Percentiles rank a stretch among this genome's conserved stretches.
These are phyloP conservation scores for Litsea cubeba DNA, from an alignment of 164 flowering plant genomes.

Conservation along the genomic window DNA sequence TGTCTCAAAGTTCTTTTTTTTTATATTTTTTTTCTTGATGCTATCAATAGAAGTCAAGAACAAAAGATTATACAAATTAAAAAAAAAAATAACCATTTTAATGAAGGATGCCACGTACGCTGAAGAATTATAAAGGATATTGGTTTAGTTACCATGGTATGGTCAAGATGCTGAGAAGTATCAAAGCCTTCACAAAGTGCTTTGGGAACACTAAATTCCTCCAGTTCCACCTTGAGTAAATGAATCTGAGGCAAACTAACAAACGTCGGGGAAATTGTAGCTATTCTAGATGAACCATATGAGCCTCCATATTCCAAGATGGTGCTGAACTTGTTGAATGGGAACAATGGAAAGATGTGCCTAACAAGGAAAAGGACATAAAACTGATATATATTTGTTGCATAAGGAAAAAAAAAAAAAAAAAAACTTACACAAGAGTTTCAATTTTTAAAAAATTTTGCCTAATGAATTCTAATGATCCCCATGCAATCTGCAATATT, in stretches of 20 bases:
- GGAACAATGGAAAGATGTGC: slow-evolving; percentile 39
- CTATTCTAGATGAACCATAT: slow-evolving; percentile 36
- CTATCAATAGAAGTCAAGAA: too few relatives aligned
- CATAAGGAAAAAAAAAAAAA: neutral
- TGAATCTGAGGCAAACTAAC: slow-evolving; percentile 35
- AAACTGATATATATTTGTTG: neutral
- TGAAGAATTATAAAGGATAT: neutral
- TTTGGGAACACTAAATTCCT: slow-evolving; percentile 26
- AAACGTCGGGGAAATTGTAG: slow-evolving; percentile 19
- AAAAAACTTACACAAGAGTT: neutral
- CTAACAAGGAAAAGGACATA: slow-evolving; percentile 19
- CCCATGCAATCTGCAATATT: neutral
- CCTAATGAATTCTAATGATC: neutral
- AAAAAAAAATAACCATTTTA: neutral
- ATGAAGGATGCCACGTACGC: neutral
- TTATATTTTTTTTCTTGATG: too few relatives aligned
- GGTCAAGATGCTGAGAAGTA: slow-evolving; percentile 19
- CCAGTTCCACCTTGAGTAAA: slow-evolving; percentile 48
- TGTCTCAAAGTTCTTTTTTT: too few relatives aligned
- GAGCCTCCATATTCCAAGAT: slow-evolving; percentile 62
- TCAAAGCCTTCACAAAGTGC: slow-evolving; percentile 43
- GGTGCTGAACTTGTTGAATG: slow-evolving; percentile 38
- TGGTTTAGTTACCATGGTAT: slow-evolving; percentile 22
- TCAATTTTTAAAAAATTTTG: neutral
- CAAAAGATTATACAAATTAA: too few relatives aligned